phyloP scores from a whole-genome alignment of 176 grass and related monocot species.

The Eremochloa ophiuroides region DNA sequence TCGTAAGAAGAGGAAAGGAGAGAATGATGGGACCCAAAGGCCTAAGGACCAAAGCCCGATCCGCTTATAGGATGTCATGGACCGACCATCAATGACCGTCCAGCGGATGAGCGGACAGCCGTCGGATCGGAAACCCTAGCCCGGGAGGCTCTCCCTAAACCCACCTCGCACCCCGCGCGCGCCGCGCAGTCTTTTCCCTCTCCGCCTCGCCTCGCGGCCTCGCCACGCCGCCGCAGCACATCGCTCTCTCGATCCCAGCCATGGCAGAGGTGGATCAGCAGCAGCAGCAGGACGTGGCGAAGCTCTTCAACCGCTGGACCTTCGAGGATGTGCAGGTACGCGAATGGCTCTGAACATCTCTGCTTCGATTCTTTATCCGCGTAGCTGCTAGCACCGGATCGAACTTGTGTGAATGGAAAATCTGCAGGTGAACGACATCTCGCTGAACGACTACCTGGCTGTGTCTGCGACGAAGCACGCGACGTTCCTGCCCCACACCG shows the following conservation, averaged over 20 bases:
- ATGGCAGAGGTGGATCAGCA: too few species aligned
- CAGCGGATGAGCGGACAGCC: not conserved
- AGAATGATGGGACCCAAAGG: not conserved
- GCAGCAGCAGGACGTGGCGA: conserved; percentile 25
- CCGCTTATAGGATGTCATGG: too few species aligned
- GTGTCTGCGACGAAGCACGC: conserved; percentile 65
- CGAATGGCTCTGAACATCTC: not conserved
- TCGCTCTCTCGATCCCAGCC: too few species aligned
- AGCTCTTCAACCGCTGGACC: conserved; percentile 83
- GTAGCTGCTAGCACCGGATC: not conserved
- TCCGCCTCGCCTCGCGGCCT: too few species aligned
- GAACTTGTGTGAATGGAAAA: not conserved
- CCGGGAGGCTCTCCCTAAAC: not conserved
- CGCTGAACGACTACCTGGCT: conserved; percentile 70
- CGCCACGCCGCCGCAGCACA: not conserved
- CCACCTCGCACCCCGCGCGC: not conserved
- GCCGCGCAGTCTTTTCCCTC: too few species aligned
- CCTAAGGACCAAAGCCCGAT: not conserved
- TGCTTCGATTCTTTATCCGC: not conserved
- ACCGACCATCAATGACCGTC: not conserved
- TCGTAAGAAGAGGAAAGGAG: too few species aligned
- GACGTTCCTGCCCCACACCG: conserved; percentile 77
- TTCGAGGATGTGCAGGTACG: conserved; percentile 73
- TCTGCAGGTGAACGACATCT: conserved; percentile 71
- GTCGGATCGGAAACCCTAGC: conserved; percentile 26